phyloP scores from a whole-genome alignment of 805 yeast species.

The Cyberlindnera euphorbiae region DNA sequence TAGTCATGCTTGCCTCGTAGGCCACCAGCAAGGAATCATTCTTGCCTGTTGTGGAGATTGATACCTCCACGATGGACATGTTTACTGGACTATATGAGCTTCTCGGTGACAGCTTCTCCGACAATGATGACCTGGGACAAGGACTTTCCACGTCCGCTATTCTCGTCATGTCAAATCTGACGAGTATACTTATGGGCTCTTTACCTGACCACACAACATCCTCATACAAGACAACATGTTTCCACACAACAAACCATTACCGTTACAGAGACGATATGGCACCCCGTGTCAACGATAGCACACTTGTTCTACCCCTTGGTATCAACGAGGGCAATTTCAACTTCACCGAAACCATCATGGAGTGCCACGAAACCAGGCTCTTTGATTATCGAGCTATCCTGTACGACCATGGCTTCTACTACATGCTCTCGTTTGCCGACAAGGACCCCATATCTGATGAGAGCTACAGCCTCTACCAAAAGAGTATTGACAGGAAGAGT shows the following conservation, averaged over 20 bases:
- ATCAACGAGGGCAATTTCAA: constrained; percentile 7
- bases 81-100: constrained; percentile 46
- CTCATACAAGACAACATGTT: constrained; percentile 10
- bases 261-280: constrained; percentile 1
- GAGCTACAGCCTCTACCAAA: constrained; percentile 25
- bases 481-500: constrained; percentile 17
- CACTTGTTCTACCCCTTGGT: constrained; percentile 3
- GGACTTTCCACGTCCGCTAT: constrained; percentile 13
- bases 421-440: constrained; percentile 35
- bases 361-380: constrained; percentile 7
- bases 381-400: constrained; percentile 14
- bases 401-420: constrained; percentile 11
- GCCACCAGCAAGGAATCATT: neutral
- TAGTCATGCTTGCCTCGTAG: constrained; percentile 15
- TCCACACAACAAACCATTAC: constrained; percentile 9
- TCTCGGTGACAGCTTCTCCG: constrained; percentile 31
- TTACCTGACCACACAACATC: constrained; percentile 7
- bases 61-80: constrained; percentile 49
- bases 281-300: constrained; percentile 1
- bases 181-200: constrained; percentile 11
- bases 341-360: constrained; percentile 8
- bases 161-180: constrained; percentile 11
- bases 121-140: constrained; percentile 22
- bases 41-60: constrained; percentile 29
- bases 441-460: constrained; percentile 38